Evolutionary conservation across 495 filamentous ascomycete genomes (phyloP), one percentile per base, ranked within the genome.

Genomic region (Immersiella caudata): DNA sequence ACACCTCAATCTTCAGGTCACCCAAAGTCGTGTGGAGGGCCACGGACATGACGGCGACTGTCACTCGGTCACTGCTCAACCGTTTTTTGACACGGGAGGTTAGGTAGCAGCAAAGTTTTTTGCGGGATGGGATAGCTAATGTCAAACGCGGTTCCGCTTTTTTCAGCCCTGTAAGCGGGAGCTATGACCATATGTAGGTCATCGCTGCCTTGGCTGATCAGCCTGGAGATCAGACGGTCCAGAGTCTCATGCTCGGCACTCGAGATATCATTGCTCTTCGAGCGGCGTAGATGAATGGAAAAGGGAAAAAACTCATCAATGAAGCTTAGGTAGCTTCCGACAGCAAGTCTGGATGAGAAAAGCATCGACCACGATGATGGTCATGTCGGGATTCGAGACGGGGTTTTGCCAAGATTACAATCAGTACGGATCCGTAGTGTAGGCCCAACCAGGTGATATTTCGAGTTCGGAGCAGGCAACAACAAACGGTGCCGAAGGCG

Each of bases 1-100:
- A 98, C 63, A 99, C 82, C 76, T 99, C 95, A 76, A 98, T 87
- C 79, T 98, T 99, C 74, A 99, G 85, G 79, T 94, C 91, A 70
- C 95, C 95, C 62, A 90, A 85, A 20, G 88, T 91, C 51, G 95
- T 99, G 81, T 97, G 93, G 12, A 99, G 86, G 78, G 95, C 87
- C 69, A 86, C 82, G 24, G 85, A 86, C 86, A 89, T 89, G 67
- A 51, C 76, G 72, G 36, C 22, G 18, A 25, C 40, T 12, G 11
- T 46, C 40, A 46, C 2, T 5, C 9, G 11, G 56, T 29, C 40
- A 46, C 11, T 36, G 26, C 22, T 9, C 18, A 21, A 20, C 27
- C 24, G 6, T 55, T 55, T 59, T 21, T 27, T 33, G 57, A n/a
- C 25, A 33, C 26, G 6, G 40, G 27, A 18, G n/a, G 25, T 59